Evolutionary conservation across 352 stramenopile genomes (phyloP).

Genomic region (Phytophthora brassicae): DNA sequence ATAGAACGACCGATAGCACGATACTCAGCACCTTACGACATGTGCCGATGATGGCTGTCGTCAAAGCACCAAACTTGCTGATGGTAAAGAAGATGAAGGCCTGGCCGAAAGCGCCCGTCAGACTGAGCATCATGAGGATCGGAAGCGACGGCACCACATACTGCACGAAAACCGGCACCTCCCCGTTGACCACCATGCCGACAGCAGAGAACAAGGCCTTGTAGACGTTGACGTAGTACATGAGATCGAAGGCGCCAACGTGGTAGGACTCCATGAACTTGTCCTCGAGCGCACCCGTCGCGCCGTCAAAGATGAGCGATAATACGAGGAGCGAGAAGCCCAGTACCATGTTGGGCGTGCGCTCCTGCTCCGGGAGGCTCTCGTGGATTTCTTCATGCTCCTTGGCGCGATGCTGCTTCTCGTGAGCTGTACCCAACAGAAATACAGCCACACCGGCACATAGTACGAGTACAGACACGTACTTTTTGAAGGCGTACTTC

Average conservation of each 20-base stretch:
- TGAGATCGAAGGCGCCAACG: constrained; percentile 83
- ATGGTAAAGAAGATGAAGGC: constrained; percentile 89
- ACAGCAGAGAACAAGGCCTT: constrained; percentile 70
- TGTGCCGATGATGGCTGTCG: constrained; percentile 84
- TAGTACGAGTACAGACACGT: constrained; percentile 74
- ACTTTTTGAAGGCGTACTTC: constrained; percentile 81
- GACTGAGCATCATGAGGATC: constrained; percentile 69
- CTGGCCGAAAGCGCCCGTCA: constrained; percentile 77
- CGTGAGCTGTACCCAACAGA: constrained; percentile 67
- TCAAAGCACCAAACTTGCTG: constrained; percentile 84
- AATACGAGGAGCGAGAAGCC: constrained; percentile 68
- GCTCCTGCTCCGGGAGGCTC: constrained; percentile 43
- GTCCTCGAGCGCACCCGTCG: constrained; percentile 78
- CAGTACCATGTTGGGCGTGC: constrained; percentile 65
- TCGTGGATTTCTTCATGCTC: constrained; percentile 51
- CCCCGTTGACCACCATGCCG: constrained; percentile 73
- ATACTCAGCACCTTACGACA: constrained; percentile 87
- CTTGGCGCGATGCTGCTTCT: constrained; percentile 56
- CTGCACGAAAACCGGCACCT: constrained; percentile 65
- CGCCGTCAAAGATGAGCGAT: constrained; percentile 79
- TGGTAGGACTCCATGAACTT: constrained; percentile 84
- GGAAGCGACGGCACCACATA: constrained; percentile 59
- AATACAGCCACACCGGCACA: constrained; percentile 79
- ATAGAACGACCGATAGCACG: constrained; percentile 81
- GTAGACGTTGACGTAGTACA: constrained; percentile 89